Evolutionary conservation across 2,329 filamentous ascomycete species (phyloP).

Genomic region (Fusarium sp.): DNA sequence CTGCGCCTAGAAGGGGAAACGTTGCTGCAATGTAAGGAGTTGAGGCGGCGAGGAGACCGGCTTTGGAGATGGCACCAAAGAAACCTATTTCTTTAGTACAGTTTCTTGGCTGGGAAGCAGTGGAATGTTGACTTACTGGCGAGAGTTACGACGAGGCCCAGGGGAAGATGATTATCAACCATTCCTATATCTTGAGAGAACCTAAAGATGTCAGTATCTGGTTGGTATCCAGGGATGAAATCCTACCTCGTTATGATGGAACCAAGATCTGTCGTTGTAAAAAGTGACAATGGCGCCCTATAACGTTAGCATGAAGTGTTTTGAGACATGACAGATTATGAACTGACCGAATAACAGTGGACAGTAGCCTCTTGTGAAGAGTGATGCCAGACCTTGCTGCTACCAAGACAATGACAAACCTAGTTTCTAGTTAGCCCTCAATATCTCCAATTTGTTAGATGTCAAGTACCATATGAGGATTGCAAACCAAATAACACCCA

Average conservation of each 20-base stretch:
- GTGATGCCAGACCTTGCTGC: constrained; percentile 46
- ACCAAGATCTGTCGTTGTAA: constrained; percentile 56
- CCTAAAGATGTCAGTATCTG: constrained; percentile 34
- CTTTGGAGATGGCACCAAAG: constrained; percentile 46
- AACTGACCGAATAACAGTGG: constrained; percentile 36
- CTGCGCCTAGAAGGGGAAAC: constrained; percentile 56
- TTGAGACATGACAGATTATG: fast-evolving
- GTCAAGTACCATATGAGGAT: constrained; percentile 37
- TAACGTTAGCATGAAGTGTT: constrained; percentile 11
- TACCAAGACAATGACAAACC: constrained; percentile 48
- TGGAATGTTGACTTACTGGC: constrained; percentile 49
- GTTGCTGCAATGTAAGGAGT: constrained; percentile 53
- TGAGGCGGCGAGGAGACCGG: constrained; percentile 42
- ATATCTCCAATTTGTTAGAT: neutral
- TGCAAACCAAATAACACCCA: constrained; percentile 39
- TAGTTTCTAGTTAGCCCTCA: constrained; percentile 3
- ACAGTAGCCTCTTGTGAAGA: constrained; percentile 43
- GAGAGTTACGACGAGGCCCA: constrained; percentile 50
- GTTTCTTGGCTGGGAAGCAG: neutral
- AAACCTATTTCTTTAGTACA: constrained; percentile 48
- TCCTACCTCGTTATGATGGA: constrained; percentile 55
- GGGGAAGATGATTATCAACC: constrained; percentile 57
- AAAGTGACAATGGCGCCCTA: constrained; percentile 56
- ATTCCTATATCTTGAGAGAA: constrained; percentile 60
- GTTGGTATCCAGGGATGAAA: fast-evolving